Base-by-base conservation (phyloP, 352 stramenopile species). In the Globisporangium megalacanthum region DNA sequence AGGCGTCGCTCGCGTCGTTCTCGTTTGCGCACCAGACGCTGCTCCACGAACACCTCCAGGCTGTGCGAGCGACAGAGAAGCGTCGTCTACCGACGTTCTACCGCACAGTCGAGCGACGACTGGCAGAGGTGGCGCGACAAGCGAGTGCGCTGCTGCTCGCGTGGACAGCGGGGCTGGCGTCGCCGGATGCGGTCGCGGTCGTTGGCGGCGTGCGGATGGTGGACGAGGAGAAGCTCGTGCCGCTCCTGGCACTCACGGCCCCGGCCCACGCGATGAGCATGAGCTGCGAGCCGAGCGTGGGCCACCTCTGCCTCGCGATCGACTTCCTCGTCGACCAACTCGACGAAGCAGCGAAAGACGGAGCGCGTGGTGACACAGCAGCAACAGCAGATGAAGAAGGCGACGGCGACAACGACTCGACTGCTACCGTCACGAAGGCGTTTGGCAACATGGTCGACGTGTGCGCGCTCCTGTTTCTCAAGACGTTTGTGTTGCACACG, bases 271-370 rank as follows among this genome's bases (percentile, higher is more conserved):
- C 77, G 29, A 62, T 69, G 4, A 75, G 67, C 14, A 80, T 81
- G 69, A 66, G 61, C 42, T 75, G 76, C 39, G 69, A 70, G 41
- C 73, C 71, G 4, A 68, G 77, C 29, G 49, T 89, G 13, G 79
- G 79, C 29, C 79, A 89, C 36, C 53, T 89, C 13, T 77, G 64
- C 49, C 53, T 84, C 15, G 75, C 75, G n/a, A 89, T 89, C 70
- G 68, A 86, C 47, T 89, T 75, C 49, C 65, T 75, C 19, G 62
- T 89, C 25, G 69, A 77, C 54, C 63, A 83, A 46, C 58, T 88
- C n/a, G n/a, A 69, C 25, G 39, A 54, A 65, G 42, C 29, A 64
- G 56, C 39, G 35, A 64, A n/a, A n/a, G n/a, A n/a, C n/a, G n/a
- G n/a, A n/a, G n/a, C n/a, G n/a, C n/a, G n/a, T n/a, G n/a, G n/a